Base-by-base conservation (phyloP, 2,329 filamentous ascomycete species). In the Beauveria australis region DNA sequence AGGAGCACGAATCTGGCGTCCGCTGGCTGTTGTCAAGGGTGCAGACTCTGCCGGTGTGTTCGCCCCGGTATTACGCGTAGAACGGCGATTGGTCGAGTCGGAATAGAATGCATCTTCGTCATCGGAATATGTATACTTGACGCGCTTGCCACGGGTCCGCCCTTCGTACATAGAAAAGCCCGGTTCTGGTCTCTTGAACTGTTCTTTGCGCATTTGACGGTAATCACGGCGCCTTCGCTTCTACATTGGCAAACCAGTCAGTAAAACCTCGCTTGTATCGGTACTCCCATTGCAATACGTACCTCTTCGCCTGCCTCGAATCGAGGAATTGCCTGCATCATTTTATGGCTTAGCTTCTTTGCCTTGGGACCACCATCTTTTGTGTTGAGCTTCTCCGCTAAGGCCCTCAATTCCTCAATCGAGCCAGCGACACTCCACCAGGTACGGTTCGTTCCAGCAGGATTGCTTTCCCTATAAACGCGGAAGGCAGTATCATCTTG, bases 161-260 rank as follows among this genome's bases (percentile, higher is more conserved):
- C 94, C 94, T 76, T 99, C 94, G 72, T 99, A 99, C 61, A 96
- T 79, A 1, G 92, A 97, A 71, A 93, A 95, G 5, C 92, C 92
- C 10, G 89, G 88, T 67, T 96, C 92, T 6, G 92, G 91, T 5
- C 92, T 85, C 66, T 89, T 83, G 75, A 97, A 97, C 62, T 89
- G 88, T 63, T 93, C 90, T 70, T 93, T 93, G 64, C 91, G 90
- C 67, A 86, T 82, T 70, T 91, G 84, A 18, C 94, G 88, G 69
- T 99, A 97, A 69, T 99, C 94, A 61, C 94, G 89, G 49, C 92
- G 89, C 74, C 88, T 91, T 60, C 94, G 90, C 82, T 97, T 97
- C 89, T 93, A 65, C 26, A 54, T 26, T 44, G 19, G 18, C n/a
- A 41, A 33, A 8, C 10, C 37, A 16, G 63, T 71, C 46, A 70